Base-by-base conservation (phyloP, 768 basidiomycete genomes). In the Pisolithus tinctorius region DNA sequence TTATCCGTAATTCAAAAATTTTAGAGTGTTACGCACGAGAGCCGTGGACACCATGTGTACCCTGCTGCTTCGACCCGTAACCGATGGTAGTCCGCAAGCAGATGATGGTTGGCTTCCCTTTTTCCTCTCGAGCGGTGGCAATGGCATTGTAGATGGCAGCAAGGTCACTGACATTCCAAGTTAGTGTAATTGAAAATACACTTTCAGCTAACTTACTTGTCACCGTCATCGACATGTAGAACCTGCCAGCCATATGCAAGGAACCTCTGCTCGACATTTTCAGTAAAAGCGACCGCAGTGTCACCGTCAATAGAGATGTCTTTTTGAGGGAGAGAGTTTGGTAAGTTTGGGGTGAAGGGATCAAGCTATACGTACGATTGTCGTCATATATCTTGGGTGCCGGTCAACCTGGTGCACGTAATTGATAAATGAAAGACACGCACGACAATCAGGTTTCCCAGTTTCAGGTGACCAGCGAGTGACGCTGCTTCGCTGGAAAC, bases 251-350 rank as follows among this genome's bases (percentile, higher is more conserved):
- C 92, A 69, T 96, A 96, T 2, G 94, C 67, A 64, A 83, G 72
- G 78, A 93, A 96, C 50, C 94, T 84, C 64, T 85, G 82, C 59
- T 80, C 82, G 50, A 95, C 92, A 60, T 96, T 82, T 71, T 97
- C 94, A 40, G 94, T 97, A 78, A 97, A 97, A 16, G 94, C 88
- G 51, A 85, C 78, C 51, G 82, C 82, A 57, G 93, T 97, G 71
- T 92, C 82, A 56, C 94, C 94, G 65, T 97, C 94, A 61, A 97
- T 96, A 56, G 94, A 91, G 68, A 97, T 97, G 69, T 93, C 89
- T 93, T 56, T 34, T 49, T 44, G 43, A 29, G 46, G 46, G 25
- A 31, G 16, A 42, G 43, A 53, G 34, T n/a, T 45, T 44, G 25
- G 36, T 58, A 52, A 56, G 53, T 34, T 9, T 10, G 10, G 51